Conservation (phyloP, 2,329 filamentous ascomycete genomes). For the Graphilbum ipis-grandicollis region DNA sequence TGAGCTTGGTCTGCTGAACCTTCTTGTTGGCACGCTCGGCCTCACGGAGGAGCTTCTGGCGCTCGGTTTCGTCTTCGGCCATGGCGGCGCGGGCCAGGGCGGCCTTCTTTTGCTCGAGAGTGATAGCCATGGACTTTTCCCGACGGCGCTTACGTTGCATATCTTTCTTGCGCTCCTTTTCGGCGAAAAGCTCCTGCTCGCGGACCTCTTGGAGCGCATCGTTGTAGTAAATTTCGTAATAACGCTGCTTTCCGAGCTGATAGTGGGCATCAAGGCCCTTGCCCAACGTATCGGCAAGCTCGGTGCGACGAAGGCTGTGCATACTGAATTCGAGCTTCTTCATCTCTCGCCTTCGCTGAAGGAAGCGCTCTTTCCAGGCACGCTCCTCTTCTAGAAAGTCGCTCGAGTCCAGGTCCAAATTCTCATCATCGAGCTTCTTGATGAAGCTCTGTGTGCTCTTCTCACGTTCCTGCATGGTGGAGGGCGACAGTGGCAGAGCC, state of each 20-base stretch:
- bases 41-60: conserved; percentile 63
- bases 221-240: conserved; percentile 59
- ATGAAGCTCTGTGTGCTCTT: conserved; percentile 54
- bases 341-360: conserved; percentile 54
- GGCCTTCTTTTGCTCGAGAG: conserved; percentile 76
- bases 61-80: conserved; percentile 68
- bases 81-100: conserved; percentile 62
- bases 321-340: conserved; percentile 40
- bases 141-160: conserved; percentile 95
- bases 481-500: conserved; percentile 18
- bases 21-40: conserved; percentile 86
- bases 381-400: conserved; percentile 26
- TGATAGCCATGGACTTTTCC: conserved; percentile 89
- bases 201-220: conserved; percentile 75
- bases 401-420: conserved; percentile 24
- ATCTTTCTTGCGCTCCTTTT: conserved; percentile 98
- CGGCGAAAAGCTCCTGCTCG: conserved; percentile 74
- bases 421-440: conserved; percentile 22
- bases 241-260: conserved; percentile 56
- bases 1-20: conserved; percentile 74
- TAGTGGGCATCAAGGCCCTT: conserved; percentile 52
- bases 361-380: conserved; percentile 35
- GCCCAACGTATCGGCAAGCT: conserved; percentile 39
- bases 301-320: conserved; percentile 42
- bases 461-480: conserved; percentile 36